Conservation (phyloP, 306 rosid genomes). For the Dryas octopetala region DNA sequence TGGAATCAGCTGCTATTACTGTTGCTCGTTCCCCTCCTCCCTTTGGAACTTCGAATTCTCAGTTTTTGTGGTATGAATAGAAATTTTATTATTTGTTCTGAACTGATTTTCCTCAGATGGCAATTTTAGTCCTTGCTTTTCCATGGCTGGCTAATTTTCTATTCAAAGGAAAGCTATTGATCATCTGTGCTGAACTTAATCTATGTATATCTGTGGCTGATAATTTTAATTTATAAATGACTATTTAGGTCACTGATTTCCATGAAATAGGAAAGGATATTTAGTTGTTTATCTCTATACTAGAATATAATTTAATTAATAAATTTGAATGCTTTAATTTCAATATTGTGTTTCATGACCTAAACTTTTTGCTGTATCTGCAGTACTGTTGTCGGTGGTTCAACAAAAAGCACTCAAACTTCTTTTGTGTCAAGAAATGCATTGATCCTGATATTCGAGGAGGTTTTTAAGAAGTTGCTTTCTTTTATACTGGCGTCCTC, state of each 20-base stretch:
- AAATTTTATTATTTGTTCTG: not conserved
- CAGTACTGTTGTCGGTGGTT: conserved; percentile 91
- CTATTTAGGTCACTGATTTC: not conserved
- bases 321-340: conserved; percentile 18
- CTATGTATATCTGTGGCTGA: conserved; percentile 1
- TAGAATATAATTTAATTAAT: not conserved
- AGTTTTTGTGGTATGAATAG: conserved; percentile 61
- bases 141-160: not conserved
- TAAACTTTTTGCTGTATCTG: conserved; percentile 28
- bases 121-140: not conserved
- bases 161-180: not conserved
- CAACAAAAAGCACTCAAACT: conserved; percentile 44
- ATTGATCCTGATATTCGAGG: conserved; percentile 57
- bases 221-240: not conserved
- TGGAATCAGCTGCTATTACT: conserved; percentile 72
- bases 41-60: conserved; percentile 52
- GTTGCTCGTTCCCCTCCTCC: conserved; percentile 54
- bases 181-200: not conserved
- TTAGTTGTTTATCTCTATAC: not conserved
- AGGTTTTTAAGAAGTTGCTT: conserved; percentile 61
- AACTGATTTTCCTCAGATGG: not conserved
- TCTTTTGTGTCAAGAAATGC: conserved; percentile 66
- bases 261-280: too few relatives aligned
- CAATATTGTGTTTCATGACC: conserved; percentile 14
- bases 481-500: conserved; percentile 65